Conservation (phyloP, 306 rosid genomes). For the Vigna reflexopilosa region DNA sequence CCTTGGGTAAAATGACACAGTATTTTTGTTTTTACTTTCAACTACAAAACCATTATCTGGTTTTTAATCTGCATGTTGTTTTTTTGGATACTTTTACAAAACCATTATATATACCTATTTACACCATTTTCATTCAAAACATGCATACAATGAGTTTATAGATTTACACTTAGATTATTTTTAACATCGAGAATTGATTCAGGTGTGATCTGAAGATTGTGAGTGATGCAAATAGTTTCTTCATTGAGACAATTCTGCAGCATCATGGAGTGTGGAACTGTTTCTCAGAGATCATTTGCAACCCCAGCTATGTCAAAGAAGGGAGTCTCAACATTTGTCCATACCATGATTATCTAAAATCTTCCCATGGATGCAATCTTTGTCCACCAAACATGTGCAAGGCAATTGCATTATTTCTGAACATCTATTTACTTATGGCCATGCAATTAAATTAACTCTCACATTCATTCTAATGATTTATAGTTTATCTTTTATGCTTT, state of each 20-base stretch:
- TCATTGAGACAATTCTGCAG: constrained; percentile 67
- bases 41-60: too few species aligned
- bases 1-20: constrained; percentile 52
- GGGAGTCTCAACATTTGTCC: constrained; percentile 67
- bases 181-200: background rate
- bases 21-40: background rate
- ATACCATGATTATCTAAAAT: constrained; percentile 61
- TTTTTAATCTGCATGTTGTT: too few species aligned
- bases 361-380: constrained; percentile 67
- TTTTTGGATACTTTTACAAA: too few species aligned
- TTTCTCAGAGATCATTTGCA: constrained; percentile 63
- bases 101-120: too few species aligned
- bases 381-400: constrained; percentile 91
- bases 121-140: too few species aligned
- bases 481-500: too few species aligned
- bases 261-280: constrained; percentile 56
- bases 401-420: constrained; percentile 41
- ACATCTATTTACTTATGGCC: background rate
- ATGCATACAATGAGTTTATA: too few species aligned
- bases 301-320: constrained; percentile 62
- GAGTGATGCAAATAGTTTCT: constrained; percentile 71
- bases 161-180: too few species aligned
- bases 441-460: too few species aligned
- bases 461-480: too few species aligned
- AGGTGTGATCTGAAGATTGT: constrained; percentile 75